phyloP scores from a whole-genome alignment of 2,329 filamentous ascomycete species.

The Periconia digitata region DNA sequence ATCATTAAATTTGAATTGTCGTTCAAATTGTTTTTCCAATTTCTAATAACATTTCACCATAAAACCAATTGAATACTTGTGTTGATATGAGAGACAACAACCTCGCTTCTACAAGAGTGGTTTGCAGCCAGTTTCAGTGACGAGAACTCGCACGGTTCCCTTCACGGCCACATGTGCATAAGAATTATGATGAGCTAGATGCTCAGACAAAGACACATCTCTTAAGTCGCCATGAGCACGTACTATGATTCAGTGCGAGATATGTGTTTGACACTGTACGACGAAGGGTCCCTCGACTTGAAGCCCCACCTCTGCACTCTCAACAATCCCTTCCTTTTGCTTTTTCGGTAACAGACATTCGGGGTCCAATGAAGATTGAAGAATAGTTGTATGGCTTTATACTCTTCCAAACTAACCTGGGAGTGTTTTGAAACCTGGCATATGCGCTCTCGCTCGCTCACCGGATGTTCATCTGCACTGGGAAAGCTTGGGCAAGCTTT shows the following conservation, averaged over 20 bases:
- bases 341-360: constrained; percentile 19
- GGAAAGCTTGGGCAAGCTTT: constrained; percentile 35
- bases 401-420: constrained; percentile 26
- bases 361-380: constrained; percentile 22
- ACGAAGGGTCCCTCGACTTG: constrained; percentile 37
- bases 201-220: constrained; percentile 15
- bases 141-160: constrained; percentile 11
- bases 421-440: constrained; percentile 27
- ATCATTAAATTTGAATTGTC: too few species aligned
- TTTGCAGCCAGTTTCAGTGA: constrained; percentile 9
- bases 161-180: constrained; percentile 21
- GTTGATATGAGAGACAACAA: background rate
- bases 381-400: constrained; percentile 7
- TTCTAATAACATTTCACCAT: background rate
- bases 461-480: constrained; percentile 27
- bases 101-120: background rate
- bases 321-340: constrained; percentile 3
- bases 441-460: constrained; percentile 25
- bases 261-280: constrained; percentile 37
- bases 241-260: constrained; percentile 33
- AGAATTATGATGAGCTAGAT: constrained; percentile 3
- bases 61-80: background rate
- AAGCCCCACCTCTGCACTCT: constrained; percentile 25
- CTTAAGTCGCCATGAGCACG: constrained; percentile 16
- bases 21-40: background rate